These are phyloP conservation scores for Nitzschia sp. DNA, from an alignment of 108 stramenopile genomes.

Conservation along the genomic window DNA sequence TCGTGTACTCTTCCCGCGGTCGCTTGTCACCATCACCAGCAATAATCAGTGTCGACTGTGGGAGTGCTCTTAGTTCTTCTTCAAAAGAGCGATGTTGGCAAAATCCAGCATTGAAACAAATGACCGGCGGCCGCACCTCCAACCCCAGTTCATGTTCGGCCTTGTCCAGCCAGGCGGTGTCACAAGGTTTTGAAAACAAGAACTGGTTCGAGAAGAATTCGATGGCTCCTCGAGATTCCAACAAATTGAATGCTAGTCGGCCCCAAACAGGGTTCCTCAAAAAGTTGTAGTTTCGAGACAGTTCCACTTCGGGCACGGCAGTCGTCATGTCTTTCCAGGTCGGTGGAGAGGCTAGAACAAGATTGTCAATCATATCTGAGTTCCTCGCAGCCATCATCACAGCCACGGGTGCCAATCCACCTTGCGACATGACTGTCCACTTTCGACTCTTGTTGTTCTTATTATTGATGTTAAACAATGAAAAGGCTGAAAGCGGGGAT, in stretches of 20 bases:
- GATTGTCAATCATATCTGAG: constrained; percentile 29
- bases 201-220: constrained; percentile 67
- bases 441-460: not conserved
- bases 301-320: constrained; percentile 44
- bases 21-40: constrained; percentile 51
- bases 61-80: constrained; percentile 42
- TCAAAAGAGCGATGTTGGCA: constrained; percentile 54
- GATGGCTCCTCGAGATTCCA: constrained; percentile 56
- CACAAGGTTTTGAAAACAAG: constrained; percentile 51
- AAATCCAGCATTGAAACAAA: constrained; percentile 70
- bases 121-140: constrained; percentile 54
- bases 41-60: constrained; percentile 51
- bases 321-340: constrained; percentile 58
- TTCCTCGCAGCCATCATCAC: constrained; percentile 57
- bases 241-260: constrained; percentile 44
- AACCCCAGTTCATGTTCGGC: constrained; percentile 19
- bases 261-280: constrained; percentile 47
- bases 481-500: not conserved
- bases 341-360: constrained; percentile 66
- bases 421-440: constrained; percentile 51
- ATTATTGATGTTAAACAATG: no score
- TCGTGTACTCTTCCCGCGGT: constrained; percentile 36
- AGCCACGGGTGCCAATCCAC: constrained; percentile 67
- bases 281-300: constrained; percentile 60
- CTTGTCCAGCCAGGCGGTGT: constrained; percentile 57